Conservation (phyloP, 352 stramenopile genomes). For the Blastocystis sp. region DNA sequence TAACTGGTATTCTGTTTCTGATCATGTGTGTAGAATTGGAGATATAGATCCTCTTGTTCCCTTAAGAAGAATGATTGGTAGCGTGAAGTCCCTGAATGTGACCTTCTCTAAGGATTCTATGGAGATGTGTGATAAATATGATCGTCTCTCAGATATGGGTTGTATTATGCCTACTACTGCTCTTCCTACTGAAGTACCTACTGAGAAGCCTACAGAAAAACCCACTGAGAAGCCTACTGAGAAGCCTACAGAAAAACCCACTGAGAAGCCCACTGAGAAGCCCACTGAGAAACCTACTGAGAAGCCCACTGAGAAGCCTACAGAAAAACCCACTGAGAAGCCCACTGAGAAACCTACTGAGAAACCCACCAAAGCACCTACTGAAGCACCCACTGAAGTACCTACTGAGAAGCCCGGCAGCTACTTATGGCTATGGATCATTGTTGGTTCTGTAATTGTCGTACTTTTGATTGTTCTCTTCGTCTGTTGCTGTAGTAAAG, state of each 20-base stretch:
- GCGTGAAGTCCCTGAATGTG: background rate
- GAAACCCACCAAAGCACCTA: background rate
- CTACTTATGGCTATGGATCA: background rate
- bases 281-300: background rate
- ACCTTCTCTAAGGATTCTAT: background rate
- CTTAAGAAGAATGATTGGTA: background rate
- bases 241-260: background rate
- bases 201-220: background rate
- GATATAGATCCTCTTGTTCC: background rate
- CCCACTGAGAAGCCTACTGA: background rate
- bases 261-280: background rate
- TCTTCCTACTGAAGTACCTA: background rate
- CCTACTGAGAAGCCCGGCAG: constrained; percentile 1
- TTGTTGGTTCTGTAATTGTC: constrained; percentile 10
- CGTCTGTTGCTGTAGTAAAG: background rate
- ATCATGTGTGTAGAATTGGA: background rate
- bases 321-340: background rate
- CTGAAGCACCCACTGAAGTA: background rate
- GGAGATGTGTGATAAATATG: no score
- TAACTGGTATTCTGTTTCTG: constrained; percentile 27
- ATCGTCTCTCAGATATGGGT: constrained; percentile 20
- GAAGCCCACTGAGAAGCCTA: background rate
- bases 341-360: background rate
- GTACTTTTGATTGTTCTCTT: constrained; percentile 5
- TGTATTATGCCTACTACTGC: constrained; percentile 3